Percentiles rank a stretch among this genome's conserved stretches.
Conservation (phyloP, 139 green algal genomes). For the Micractinium conductrix region DNA sequence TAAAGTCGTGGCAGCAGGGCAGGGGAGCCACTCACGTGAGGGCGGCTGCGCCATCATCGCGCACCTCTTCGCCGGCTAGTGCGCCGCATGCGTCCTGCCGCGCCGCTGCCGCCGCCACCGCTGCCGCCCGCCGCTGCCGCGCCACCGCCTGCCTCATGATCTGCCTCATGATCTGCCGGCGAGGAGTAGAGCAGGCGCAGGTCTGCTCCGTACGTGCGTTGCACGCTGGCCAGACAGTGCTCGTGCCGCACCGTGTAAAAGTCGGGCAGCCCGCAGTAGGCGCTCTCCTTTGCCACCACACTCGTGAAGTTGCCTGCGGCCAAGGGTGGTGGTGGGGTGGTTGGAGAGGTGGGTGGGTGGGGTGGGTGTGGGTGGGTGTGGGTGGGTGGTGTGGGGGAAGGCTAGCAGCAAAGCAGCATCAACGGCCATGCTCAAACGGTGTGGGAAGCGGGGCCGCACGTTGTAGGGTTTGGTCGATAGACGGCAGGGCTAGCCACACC, state of each 20-base stretch:
- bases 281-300: constrained; percentile 1
- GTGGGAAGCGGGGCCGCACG: too few species aligned
- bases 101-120: too few species aligned
- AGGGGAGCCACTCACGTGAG: not conserved
- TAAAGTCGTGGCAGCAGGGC: not conserved
- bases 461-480: too few species aligned
- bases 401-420: too few species aligned
- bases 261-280: not conserved
- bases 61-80: not conserved
- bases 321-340: too few species aligned
- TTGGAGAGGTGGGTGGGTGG: too few species aligned
- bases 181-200: constrained; percentile 4
- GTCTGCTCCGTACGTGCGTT: not conserved
- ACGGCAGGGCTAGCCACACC: too few species aligned
- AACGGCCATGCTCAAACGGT: too few species aligned
- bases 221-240: not conserved
- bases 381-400: too few species aligned
- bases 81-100: not conserved
- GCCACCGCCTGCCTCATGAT: too few species aligned
- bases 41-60: not conserved
- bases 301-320: not conserved
- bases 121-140: not conserved
- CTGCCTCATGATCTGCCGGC: too few species aligned
- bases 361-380: too few species aligned
- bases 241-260: not conserved